A percentile compares a stretch with the other conserved stretches of the same genome.
These are phyloP conservation scores for Noccaea caerulescens DNA, from an alignment of 345 rosid species.

Conservation along the genomic window DNA sequence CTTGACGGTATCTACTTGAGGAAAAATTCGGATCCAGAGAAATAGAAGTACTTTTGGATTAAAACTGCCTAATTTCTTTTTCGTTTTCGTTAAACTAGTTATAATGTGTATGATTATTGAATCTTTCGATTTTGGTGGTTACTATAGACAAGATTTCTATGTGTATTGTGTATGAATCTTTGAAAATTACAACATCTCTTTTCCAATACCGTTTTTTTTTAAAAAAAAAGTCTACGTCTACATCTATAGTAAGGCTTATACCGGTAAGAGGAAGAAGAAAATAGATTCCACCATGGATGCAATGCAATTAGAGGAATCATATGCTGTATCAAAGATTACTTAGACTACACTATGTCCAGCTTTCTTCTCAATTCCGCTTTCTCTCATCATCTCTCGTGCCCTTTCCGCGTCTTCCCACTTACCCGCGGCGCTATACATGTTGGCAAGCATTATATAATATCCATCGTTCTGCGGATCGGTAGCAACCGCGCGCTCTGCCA, in stretches of 20 bases:
- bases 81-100: too few relatives aligned
- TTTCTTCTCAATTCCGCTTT: constrained; percentile 55
- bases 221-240: too few relatives aligned
- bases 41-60: not conserved
- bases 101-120: too few relatives aligned
- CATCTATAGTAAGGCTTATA: too few relatives aligned
- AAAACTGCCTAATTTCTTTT: too few relatives aligned
- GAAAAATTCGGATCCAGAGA: not conserved
- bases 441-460: constrained; percentile 59
- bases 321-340: not conserved
- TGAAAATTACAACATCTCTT: too few relatives aligned
- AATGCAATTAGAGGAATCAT: constrained; percentile 6
- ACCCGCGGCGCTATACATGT: constrained; percentile 67
- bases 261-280: too few relatives aligned
- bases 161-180: too few relatives aligned
- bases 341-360: constrained; percentile 62
- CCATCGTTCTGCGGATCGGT: constrained; percentile 67
- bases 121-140: too few relatives aligned
- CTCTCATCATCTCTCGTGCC: constrained; percentile 59
- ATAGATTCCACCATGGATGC: not conserved
- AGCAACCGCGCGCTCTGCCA: constrained; percentile 60
- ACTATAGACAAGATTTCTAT: too few relatives aligned
- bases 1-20: not conserved
- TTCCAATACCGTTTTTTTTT: too few relatives aligned
- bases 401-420: constrained; percentile 63